A percentile compares a stretch with the other conserved stretches of the same genome.
phyloP scores from a whole-genome alignment of 2,329 filamentous ascomycete genomes.

The Epichloe scottii region DNA sequence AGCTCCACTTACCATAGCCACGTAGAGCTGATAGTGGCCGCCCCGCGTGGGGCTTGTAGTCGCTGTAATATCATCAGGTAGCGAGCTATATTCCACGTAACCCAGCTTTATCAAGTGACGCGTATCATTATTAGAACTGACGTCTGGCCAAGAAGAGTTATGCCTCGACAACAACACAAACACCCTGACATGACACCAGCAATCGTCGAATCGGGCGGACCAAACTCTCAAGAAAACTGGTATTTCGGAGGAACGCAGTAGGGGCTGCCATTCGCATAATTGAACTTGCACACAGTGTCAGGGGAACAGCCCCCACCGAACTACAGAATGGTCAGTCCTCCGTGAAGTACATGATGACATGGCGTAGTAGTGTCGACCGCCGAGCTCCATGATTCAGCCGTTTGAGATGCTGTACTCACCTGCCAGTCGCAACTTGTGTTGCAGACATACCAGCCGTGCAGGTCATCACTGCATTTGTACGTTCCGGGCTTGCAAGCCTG shows the following conservation, averaged over 20 bases:
- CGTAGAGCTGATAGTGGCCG: too few species aligned
- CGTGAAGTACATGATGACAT: not conserved
- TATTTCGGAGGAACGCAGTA: conserved; percentile 25
- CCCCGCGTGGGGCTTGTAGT: too few species aligned
- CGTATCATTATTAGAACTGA: too few species aligned
- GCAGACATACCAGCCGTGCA: conserved; percentile 22
- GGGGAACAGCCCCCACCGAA: conserved; percentile 22
- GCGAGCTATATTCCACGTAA: too few species aligned
- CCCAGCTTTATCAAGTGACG: too few species aligned
- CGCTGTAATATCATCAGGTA: too few species aligned
- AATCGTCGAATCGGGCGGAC: conserved; percentile 6
- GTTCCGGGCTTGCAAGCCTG: conserved; percentile 20
- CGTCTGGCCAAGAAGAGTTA: too few species aligned
- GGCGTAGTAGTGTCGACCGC: not conserved
- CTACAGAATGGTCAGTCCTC: conserved; percentile 9
- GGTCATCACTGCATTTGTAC: conserved; percentile 21
- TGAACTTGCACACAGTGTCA: conserved; percentile 24
- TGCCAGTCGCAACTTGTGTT: conserved; percentile 17
- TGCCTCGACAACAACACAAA: not conserved
- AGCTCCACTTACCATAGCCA: too few species aligned
- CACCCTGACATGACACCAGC: not conserved
- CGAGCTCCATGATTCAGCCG: not conserved
- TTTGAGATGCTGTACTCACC: conserved; percentile 15
- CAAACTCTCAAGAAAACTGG: not conserved
- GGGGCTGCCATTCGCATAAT: conserved; percentile 21